Evolutionary conservation across 805 yeast genomes (phyloP).

Genomic region (Saturnispora sanitii): DNA sequence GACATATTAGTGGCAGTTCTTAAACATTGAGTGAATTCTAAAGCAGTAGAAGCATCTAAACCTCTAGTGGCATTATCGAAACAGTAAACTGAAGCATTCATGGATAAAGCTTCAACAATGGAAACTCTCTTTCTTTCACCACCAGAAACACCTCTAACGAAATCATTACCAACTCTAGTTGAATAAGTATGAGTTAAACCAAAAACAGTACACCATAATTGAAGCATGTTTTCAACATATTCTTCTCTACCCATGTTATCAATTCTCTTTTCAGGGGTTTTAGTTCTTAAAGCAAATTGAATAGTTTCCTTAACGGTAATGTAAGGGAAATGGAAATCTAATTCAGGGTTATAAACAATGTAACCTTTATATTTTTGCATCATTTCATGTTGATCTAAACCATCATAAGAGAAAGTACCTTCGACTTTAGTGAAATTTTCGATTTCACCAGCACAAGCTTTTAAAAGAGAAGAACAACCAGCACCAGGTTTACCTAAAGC

Average conservation of each 20-base stretch:
- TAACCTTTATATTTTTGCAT: slow-evolving; percentile 45
- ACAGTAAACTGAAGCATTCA: slow-evolving; percentile 46
- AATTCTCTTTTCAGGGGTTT: slow-evolving; percentile 46
- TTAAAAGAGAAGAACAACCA: slow-evolving; percentile 65
- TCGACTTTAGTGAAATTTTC: slow-evolving; percentile 35
- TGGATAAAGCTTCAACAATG: slow-evolving; percentile 50
- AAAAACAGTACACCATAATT: slow-evolving; percentile 43
- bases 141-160: slow-evolving; percentile 59
- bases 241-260: slow-evolving; percentile 33
- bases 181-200: slow-evolving; percentile 50
- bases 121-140: slow-evolving; percentile 68
- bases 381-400: slow-evolving; percentile 51
- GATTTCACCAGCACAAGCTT: slow-evolving; percentile 48
- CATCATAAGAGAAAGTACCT: slow-evolving; percentile 55
- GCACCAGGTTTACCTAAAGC: slow-evolving; percentile 73
- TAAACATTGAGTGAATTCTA: slow-evolving; percentile 52
- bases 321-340: slow-evolving; percentile 70
- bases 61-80: slow-evolving; percentile 68
- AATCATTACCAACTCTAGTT: slow-evolving; percentile 58
- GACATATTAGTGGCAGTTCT: slow-evolving; percentile 53
- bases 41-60: slow-evolving; percentile 62
- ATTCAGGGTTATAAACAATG: slow-evolving; percentile 47
- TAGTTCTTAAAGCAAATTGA: slow-evolving; percentile 57
- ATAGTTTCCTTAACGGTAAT: slow-evolving; percentile 67
- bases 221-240: slow-evolving; percentile 35